These are phyloP conservation scores for Yamadazyma nakazawae DNA, from an alignment of 805 yeast species.

Conservation along the genomic window DNA sequence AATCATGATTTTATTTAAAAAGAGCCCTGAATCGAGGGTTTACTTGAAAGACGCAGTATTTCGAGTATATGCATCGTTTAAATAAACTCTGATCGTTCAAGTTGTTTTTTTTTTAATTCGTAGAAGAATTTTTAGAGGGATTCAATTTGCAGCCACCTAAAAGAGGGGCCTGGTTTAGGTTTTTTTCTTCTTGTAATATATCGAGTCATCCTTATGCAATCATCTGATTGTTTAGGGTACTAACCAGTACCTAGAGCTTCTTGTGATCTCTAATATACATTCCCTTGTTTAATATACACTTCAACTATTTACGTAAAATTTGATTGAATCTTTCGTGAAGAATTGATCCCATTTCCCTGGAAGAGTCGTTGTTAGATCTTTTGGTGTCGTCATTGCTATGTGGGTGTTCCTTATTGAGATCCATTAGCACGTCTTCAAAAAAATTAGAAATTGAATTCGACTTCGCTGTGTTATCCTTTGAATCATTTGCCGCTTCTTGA, in stretches of 20 bases:
- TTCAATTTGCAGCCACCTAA: too few relatives aligned
- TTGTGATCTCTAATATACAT: not conserved
- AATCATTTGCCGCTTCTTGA: not conserved
- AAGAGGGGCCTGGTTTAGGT: too few relatives aligned
- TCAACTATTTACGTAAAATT: constrained; percentile 1
- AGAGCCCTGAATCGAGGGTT: too few relatives aligned
- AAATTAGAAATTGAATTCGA: constrained; percentile 31
- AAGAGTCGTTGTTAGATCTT: constrained; percentile 8
- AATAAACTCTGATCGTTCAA: too few relatives aligned
- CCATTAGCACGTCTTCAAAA: constrained; percentile 27
- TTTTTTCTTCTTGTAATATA: too few relatives aligned
- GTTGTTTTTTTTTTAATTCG: too few relatives aligned
- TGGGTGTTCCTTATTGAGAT: constrained; percentile 10
- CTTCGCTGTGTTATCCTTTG: constrained; percentile 7
- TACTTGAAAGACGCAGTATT: too few relatives aligned
- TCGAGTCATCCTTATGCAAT: too few relatives aligned
- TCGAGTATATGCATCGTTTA: too few relatives aligned
- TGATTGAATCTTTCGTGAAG: constrained; percentile 13
- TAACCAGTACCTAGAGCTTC: not conserved
- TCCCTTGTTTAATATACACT: not conserved
- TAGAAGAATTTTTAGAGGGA: too few relatives aligned
- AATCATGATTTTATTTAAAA: not conserved
- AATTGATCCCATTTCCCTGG: constrained; percentile 14
- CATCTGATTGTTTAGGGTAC: too few relatives aligned
- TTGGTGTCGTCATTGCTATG: constrained; percentile 3